Conservation (phyloP, 2,329 filamentous ascomycete species). For the Colletotrichum truncatum region DNA sequence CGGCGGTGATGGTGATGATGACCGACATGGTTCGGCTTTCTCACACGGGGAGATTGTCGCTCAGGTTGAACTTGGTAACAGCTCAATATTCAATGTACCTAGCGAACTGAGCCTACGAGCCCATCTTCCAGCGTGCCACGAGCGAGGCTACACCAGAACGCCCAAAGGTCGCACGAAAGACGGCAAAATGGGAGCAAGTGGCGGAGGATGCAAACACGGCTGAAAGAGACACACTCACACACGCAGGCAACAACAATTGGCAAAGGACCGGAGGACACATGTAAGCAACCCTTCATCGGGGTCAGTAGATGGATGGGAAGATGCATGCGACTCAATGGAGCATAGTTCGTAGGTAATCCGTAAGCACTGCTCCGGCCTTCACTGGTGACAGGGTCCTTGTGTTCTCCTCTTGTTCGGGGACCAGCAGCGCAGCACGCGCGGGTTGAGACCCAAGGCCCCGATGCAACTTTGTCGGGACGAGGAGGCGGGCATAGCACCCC, state of each 20-base stretch:
- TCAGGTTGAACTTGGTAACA: not conserved
- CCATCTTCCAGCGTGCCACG: not conserved
- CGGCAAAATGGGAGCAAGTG: too few species aligned
- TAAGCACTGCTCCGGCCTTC: not conserved
- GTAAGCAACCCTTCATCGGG: not conserved
- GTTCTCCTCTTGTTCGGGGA: not conserved
- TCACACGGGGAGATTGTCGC: not conserved
- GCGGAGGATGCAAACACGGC: too few species aligned
- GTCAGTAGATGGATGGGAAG: not conserved
- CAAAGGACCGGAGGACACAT: not conserved
- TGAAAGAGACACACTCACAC: not conserved
- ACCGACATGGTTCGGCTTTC: not conserved
- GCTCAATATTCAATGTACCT: not conserved
- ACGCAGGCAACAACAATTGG: not conserved
- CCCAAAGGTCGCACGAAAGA: not conserved
- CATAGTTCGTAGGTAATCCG: not conserved
- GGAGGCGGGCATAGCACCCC: not conserved
- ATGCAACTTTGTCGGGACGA: not conserved
- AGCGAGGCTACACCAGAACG: not conserved
- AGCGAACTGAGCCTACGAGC: not conserved
- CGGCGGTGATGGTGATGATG: not conserved
- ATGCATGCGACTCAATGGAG: conserved; percentile 6
- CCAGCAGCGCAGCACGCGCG: too few species aligned
- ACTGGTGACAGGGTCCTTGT: not conserved
- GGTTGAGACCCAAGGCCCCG: not conserved